Evolutionary conservation across 306 rosid species (phyloP).

Genomic region (Chamaecrista fasciculata): DNA sequence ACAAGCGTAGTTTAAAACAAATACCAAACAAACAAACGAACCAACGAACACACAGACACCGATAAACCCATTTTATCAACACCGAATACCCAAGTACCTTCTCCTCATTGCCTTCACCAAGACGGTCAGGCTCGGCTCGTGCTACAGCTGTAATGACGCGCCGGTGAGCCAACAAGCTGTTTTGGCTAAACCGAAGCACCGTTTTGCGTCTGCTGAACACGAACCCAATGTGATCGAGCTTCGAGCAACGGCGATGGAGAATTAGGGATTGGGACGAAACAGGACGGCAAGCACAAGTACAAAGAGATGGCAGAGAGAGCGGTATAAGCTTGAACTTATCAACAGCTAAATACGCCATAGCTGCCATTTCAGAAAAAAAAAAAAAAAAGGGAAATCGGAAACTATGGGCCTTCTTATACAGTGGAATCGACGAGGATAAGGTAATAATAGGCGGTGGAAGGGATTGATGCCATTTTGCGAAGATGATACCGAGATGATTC

Average conservation of each 20-base stretch:
- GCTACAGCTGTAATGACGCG: conserved; percentile 20
- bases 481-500: background rate
- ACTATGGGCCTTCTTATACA: background rate
- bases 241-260: conserved; percentile 3
- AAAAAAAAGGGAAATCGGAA: background rate
- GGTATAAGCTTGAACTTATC: conserved; percentile 1
- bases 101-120: background rate
- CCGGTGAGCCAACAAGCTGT: conserved; percentile 2
- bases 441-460: background rate
- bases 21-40: background rate
- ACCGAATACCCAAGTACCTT: conserved; percentile 2
- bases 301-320: background rate
- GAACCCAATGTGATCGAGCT: background rate
- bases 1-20: background rate
- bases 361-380: background rate
- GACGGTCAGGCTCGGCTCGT: conserved; percentile 18
- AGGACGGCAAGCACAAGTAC: conserved; percentile 1
- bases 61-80: background rate
- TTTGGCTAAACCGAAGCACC: conserved; percentile 2
- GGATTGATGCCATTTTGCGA: background rate
- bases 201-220: background rate
- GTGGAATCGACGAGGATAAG: background rate
- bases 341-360: background rate
- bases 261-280: conserved; percentile 15
- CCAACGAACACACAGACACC: background rate